Evolutionary conservation across 2,329 filamentous ascomycete species (phyloP), one percentile per base, ranked within the genome.

Genomic region (Colletotrichum sidae): DNA sequence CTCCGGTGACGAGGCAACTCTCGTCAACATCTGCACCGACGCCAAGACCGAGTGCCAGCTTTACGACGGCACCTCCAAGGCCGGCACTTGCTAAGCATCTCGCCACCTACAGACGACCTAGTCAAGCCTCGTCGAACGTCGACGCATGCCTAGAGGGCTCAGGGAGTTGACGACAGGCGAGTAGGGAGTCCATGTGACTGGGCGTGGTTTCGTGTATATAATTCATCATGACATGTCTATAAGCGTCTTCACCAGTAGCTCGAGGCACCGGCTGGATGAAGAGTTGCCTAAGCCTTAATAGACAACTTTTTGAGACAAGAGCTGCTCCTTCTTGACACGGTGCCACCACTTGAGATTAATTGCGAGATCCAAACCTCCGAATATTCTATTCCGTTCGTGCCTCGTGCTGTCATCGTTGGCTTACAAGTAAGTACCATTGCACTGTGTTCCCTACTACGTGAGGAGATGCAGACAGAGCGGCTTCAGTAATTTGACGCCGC

Each of bases 1-100:
- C 74, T 76, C 76, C 55, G 77, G 76, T 11, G 76, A 77, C 60
- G 73, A 73, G 15, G 72, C 70, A 34, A 71, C 71, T 34, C 71
- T 69, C 45, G 70, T 68, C 53, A 69, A 72, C 68, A 51, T 73
- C 51, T 74, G 72, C 67, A 54, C 72, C n/a, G 70, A 73, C n/a
- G 47, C 71, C 50, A 69, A 69, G 61, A 68, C 62, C 15, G 51
- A 60, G n/a, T 73, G 72, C 51, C 65, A 69, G 47, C 67, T 72
- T 17, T 73, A 74, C 64, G 60, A 67, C n/a, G 71, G 71, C 0
- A 73, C 77, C 9, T 74, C 75, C 17, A 58, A 65, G 35, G 58
- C 62, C 7, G 64, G 66, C 45, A 45, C 54, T 33, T 68, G 58
- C 57, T 68, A 60, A 55, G 65, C n/a, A 11, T 4, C 33, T 34